Percentiles rank a stretch among this genome's conserved stretches.
Conservation (phyloP, 2,329 filamentous ascomycete species). For the Purpureocillium takamizusanense region DNA sequence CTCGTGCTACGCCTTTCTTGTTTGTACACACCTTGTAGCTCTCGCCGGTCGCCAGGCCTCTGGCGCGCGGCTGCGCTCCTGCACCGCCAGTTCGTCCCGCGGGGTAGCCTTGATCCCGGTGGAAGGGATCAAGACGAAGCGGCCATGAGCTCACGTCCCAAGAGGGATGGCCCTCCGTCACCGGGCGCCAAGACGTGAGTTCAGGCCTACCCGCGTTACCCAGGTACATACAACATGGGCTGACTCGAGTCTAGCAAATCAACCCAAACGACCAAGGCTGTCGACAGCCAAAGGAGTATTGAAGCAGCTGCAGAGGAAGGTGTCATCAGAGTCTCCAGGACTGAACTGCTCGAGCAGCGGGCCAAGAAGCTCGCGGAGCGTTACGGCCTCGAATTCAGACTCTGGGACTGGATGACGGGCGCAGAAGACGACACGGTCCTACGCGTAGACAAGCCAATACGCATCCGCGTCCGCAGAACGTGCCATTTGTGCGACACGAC, state of each 20-base stretch:
- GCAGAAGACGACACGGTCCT: slow-evolving; percentile 44
- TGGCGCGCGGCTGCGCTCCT: no score
- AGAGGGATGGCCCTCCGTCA: no score
- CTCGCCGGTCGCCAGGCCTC: no score
- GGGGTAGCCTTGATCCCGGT: no score
- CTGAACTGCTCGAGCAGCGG: slow-evolving; percentile 46
- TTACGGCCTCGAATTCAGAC: slow-evolving; percentile 46
- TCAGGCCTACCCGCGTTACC: no score
- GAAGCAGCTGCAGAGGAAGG: slow-evolving; percentile 10
- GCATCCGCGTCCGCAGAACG: slow-evolving; percentile 67
- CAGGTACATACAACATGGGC: no score
- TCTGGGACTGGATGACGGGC: slow-evolving; percentile 41
- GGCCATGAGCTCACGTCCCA: no score
- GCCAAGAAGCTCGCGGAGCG: slow-evolving; percentile 45
- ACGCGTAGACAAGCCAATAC: slow-evolving; percentile 66
- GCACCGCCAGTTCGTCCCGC: no score
- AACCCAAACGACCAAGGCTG: slow-evolving; percentile 7
- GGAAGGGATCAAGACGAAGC: no score
- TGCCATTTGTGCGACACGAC: slow-evolving; percentile 74
- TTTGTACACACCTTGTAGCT: no score
- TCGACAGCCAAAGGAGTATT: slow-evolving; percentile 2
- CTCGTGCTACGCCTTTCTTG: no score
- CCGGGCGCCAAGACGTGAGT: no score
- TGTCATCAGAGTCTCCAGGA: slow-evolving; percentile 33
- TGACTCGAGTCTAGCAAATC: not conserved